These are phyloP conservation scores for Lathyrus tuberosus DNA, from an alignment of 306 rosid species.

Conservation along the genomic window DNA sequence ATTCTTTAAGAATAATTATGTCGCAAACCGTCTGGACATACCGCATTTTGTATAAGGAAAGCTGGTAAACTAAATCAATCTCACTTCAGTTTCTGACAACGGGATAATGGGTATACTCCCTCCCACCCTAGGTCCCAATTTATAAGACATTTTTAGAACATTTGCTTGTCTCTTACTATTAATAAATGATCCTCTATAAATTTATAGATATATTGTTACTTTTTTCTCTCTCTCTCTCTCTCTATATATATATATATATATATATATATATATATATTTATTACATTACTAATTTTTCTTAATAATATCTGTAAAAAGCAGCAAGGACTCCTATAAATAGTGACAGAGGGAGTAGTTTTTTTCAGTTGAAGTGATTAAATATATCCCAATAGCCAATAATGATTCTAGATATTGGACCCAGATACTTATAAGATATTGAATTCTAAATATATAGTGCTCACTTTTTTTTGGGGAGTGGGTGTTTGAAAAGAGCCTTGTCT, in stretches of 20 bases:
- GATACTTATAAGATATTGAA: conserved; percentile 13
- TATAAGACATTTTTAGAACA: too few species aligned
- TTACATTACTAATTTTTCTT: too few species aligned
- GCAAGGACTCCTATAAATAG: too few species aligned
- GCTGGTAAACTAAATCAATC: neutral
- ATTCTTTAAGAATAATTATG: neutral
- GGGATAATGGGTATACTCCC: too few species aligned
- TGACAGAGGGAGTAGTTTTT: neutral
- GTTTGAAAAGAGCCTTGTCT: neutral
- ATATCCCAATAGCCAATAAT: neutral
- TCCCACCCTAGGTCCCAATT: too few species aligned
- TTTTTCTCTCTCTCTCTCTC: too few species aligned
- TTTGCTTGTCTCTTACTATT: too few species aligned
- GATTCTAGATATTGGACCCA: neutral
- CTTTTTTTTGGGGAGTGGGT: neutral
- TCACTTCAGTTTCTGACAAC: conserved; percentile 4
- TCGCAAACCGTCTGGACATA: neutral
- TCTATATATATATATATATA: too few species aligned
- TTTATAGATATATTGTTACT: too few species aligned
- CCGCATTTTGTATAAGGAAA: neutral
- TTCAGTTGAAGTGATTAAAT: neutral
- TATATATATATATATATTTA: too few species aligned
- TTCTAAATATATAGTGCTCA: neutral
- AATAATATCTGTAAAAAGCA: too few species aligned
- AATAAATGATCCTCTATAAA: too few species aligned